Percentiles rank a stretch among this genome's conserved stretches.
Conservation (phyloP, 139 green algal species). For the Picochlorum sp. region DNA sequence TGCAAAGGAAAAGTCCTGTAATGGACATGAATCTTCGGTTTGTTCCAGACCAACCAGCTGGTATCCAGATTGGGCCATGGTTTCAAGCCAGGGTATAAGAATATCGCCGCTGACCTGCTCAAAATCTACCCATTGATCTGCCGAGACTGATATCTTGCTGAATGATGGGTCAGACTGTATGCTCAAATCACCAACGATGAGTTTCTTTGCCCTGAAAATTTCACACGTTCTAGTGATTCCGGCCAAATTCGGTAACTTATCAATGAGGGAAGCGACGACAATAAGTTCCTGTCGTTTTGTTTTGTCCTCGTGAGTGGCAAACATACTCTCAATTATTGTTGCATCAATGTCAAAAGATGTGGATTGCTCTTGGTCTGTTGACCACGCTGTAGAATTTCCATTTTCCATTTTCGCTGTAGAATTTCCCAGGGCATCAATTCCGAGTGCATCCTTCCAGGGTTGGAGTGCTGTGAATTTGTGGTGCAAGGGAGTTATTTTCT, state of each 20-base stretch:
- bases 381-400: no score
- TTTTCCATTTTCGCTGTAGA: not conserved
- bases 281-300: slow-evolving; percentile 54
- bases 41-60: slow-evolving; percentile 81
- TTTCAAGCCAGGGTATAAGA: slow-evolving; percentile 56
- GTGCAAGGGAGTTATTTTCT: not conserved
- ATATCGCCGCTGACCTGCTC: slow-evolving; percentile 42
- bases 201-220: slow-evolving; percentile 40
- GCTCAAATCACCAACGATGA: slow-evolving; percentile 65
- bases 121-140: slow-evolving; percentile 78
- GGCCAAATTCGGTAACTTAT: slow-evolving; percentile 80
- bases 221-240: slow-evolving; percentile 84
- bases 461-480: not conserved
- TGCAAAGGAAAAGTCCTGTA: slow-evolving; percentile 37
- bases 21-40: slow-evolving; percentile 51
- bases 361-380: no score
- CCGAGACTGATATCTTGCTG: slow-evolving; percentile 66
- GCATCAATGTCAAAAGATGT: no score
- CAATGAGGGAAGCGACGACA: slow-evolving; percentile 79
- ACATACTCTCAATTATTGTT: not conserved
- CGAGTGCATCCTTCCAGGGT: slow-evolving; percentile 13
- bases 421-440: not conserved
- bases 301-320: not conserved
- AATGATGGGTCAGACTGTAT: slow-evolving; percentile 52
- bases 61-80: slow-evolving; percentile 48